A percentile compares a stretch with the other conserved stretches of the same genome.
Conservation (phyloP, 2,329 filamentous ascomycete species). For the Colletotrichum truncatum region DNA sequence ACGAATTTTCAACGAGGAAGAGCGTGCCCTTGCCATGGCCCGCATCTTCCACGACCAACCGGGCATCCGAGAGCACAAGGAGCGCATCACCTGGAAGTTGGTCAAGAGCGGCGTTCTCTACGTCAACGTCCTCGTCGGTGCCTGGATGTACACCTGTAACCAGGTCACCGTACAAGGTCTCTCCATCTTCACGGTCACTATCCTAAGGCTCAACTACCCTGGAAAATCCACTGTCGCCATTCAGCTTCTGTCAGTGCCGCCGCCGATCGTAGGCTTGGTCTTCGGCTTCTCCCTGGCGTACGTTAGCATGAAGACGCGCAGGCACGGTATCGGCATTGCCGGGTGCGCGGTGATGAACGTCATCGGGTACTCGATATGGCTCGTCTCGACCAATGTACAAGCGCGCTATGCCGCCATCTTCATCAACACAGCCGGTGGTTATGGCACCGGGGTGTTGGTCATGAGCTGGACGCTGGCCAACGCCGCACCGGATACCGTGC, state of each 20-base stretch:
- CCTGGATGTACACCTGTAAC: slow-evolving; percentile 36
- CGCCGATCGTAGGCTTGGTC: slow-evolving; percentile 35
- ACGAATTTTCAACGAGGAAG: slow-evolving; percentile 58
- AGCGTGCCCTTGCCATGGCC: slow-evolving; percentile 70
- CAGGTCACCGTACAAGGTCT: slow-evolving; percentile 70
- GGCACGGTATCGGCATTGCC: slow-evolving; percentile 37
- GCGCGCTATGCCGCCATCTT: slow-evolving; percentile 39
- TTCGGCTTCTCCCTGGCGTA: slow-evolving; percentile 37
- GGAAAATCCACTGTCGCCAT: slow-evolving; percentile 35
- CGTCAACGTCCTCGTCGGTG: slow-evolving; percentile 37
- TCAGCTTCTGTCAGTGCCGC: slow-evolving; percentile 36
- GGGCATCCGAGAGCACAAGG: slow-evolving; percentile 35
- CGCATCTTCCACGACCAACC: slow-evolving; percentile 65
- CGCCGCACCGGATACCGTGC: slow-evolving; percentile 37
- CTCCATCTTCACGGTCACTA: slow-evolving; percentile 73
- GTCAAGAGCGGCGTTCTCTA: slow-evolving; percentile 33
- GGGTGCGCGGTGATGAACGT: slow-evolving; percentile 34
- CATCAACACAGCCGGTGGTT: slow-evolving; percentile 38
- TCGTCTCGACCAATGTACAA: slow-evolving; percentile 35
- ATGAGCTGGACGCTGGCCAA: slow-evolving; percentile 39
- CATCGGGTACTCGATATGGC: slow-evolving; percentile 37
- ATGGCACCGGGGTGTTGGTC: slow-evolving; percentile 35
- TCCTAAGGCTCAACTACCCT: slow-evolving; percentile 54
- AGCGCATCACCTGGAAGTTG: slow-evolving; percentile 31
- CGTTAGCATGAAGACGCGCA: slow-evolving; percentile 37